A percentile compares a stretch with the other conserved stretches of the same genome.
phyloP scores from a whole-genome alignment of 2,329 filamentous ascomycete species.

The Neopestalotiopsis rosae region DNA sequence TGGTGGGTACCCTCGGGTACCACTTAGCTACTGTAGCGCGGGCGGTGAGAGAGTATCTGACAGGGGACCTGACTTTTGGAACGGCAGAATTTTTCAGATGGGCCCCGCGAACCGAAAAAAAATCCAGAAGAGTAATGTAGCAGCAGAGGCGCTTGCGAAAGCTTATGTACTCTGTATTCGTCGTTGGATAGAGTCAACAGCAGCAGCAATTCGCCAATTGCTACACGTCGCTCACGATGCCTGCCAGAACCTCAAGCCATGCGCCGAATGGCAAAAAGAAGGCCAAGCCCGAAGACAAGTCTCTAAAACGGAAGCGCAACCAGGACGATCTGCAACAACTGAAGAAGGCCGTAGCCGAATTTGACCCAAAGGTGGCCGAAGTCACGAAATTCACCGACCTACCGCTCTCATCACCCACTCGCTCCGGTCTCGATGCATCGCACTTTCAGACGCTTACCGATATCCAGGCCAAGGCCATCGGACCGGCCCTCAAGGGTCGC shows the following conservation, averaged over 20 bases:
- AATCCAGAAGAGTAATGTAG: not conserved
- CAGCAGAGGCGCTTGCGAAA: not conserved
- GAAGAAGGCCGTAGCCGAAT: constrained; percentile 44
- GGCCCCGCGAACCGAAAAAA: constrained; percentile 9
- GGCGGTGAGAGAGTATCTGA: not conserved
- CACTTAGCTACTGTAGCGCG: not conserved
- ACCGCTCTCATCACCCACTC: constrained; percentile 82
- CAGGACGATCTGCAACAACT: constrained; percentile 46
- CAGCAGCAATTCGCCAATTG: not conserved
- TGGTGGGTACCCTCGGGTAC: not conserved
- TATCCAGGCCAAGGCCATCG: constrained; percentile 89
- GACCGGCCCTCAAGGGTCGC: constrained; percentile 79
- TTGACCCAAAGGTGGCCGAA: constrained; percentile 62
- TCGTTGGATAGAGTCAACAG: not conserved
- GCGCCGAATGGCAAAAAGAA: constrained; percentile 27
- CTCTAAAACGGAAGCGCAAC: constrained; percentile 47
- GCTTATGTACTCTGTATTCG: not conserved
- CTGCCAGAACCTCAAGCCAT: constrained; percentile 5
- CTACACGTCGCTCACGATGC: constrained; percentile 4
- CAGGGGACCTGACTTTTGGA: not conserved
- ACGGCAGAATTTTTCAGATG: constrained; percentile 11
- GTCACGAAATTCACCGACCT: constrained; percentile 79
- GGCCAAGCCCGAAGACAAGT: constrained; percentile 36
- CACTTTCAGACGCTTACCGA: constrained; percentile 93
- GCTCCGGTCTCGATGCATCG: constrained; percentile 78